A percentile compares a stretch with the other conserved stretches of the same genome.
phyloP scores from a whole-genome alignment of 768 basidiomycete species.

The Hirschioporus abietinus region DNA sequence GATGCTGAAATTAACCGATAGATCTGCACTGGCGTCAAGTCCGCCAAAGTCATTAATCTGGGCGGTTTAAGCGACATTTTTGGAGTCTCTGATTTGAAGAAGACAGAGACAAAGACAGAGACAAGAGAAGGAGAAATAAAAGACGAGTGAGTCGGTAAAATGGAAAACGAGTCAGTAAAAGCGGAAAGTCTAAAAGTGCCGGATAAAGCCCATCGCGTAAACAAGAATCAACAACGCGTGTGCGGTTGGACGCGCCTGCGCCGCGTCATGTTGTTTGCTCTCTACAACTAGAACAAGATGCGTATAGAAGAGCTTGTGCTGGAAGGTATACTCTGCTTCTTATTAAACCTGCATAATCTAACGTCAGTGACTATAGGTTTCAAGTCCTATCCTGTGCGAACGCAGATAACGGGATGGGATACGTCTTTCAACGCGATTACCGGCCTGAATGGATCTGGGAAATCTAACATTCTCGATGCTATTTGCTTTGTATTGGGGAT shows the following conservation, averaged over 20 bases:
- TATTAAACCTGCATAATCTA: neutral
- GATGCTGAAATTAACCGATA: constrained; percentile 59
- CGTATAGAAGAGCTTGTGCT: constrained; percentile 93
- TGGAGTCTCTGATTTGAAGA: neutral
- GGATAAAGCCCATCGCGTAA: neutral
- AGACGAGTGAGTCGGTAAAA: no score
- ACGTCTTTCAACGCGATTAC: constrained; percentile 98
- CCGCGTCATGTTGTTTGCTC: constrained; percentile 10
- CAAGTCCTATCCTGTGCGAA: constrained; percentile 96
- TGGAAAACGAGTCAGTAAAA: neutral
- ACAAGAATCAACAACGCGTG: constrained; percentile 7
- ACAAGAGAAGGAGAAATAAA: no score
- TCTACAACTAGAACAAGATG: constrained; percentile 42
- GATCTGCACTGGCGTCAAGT: constrained; percentile 76
- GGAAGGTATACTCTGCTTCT: constrained; percentile 52
- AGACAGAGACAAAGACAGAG: neutral
- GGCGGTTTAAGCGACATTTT: neutral
- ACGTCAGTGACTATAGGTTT: constrained; percentile 53
- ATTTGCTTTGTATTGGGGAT: constrained; percentile 98
- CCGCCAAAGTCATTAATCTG: constrained; percentile 75
- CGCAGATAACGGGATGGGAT: constrained; percentile 96
- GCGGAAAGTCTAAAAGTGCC: neutral
- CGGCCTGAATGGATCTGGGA: constrained; percentile 92
- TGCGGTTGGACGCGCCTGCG: constrained; percentile 8
- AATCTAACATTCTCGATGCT: constrained; percentile 98